Evolutionary conservation across 805 yeast genomes (phyloP).

Genomic region (Maudiozyma turicensis): DNA sequence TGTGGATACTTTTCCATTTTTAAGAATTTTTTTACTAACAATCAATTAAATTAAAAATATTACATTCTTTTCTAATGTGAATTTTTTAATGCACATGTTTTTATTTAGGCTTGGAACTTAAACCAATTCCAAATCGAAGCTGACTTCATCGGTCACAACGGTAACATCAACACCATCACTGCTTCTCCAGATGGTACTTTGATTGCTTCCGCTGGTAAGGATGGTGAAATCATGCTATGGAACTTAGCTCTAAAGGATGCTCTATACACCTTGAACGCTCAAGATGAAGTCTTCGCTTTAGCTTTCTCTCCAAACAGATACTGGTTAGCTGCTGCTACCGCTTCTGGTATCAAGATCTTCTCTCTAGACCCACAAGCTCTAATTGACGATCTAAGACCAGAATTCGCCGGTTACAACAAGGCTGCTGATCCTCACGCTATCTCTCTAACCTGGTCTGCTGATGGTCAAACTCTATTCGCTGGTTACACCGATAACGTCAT

Average conservation of each 20-base stretch:
- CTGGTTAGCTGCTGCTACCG: conserved; percentile 99
- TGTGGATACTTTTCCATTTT: neutral
- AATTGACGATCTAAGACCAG: conserved; percentile 97
- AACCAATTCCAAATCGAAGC: conserved; percentile 76
- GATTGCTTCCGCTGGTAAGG: conserved; percentile 99
- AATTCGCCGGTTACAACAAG: conserved; percentile 77
- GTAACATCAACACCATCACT: conserved; percentile 94
- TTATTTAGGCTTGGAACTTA: conserved; percentile 82
- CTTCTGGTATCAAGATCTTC: conserved; percentile 96
- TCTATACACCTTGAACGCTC: conserved; percentile 87
- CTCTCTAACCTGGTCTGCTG: conserved; percentile 99
- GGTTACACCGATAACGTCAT: conserved; percentile 99
- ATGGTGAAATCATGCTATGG: conserved; percentile 98
- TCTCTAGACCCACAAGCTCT: conserved; percentile 90
- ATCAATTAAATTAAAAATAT: neutral
- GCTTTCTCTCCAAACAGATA: conserved; percentile 99
- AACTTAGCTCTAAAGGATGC: conserved; percentile 78
- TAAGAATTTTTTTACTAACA: conserved; percentile 38
- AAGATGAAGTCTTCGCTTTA: conserved; percentile 95
- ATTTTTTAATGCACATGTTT: conserved; percentile 4
- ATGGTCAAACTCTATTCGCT: conserved; percentile 98
- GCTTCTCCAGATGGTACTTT: conserved; percentile 99
- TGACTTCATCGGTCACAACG: conserved; percentile 98
- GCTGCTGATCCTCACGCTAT: conserved; percentile 97
- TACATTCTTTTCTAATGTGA: neutral